Conservation (phyloP, 2,329 filamentous ascomycete species). For the Elsinoe ampelina region DNA sequence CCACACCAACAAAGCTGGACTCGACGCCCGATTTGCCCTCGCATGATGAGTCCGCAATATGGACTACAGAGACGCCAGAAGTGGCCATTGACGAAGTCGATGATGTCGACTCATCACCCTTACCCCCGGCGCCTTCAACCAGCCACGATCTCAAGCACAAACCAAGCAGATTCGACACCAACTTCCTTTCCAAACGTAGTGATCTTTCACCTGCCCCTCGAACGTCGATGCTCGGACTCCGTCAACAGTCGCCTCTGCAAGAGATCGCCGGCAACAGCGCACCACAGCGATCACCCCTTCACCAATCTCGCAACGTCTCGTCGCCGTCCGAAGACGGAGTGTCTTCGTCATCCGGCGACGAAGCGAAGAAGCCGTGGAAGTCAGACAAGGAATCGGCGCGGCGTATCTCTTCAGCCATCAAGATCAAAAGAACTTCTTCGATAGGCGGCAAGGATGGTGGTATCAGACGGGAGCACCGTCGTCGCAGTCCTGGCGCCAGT, state of each 20-base stretch:
- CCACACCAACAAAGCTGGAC: slow-evolving; percentile 67
- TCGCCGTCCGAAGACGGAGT: slow-evolving; percentile 21
- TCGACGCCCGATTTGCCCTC: slow-evolving; percentile 42
- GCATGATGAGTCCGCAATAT: not conserved
- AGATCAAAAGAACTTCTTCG: slow-evolving; percentile 33
- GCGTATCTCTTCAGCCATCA: slow-evolving; percentile 41
- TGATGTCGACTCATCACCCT: slow-evolving; percentile 44
- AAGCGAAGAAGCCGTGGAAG: slow-evolving; percentile 13
- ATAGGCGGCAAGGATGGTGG: slow-evolving; percentile 28
- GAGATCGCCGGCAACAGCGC: slow-evolving; percentile 37
- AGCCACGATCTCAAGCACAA: slow-evolving; percentile 50
- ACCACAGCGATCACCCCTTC: slow-evolving; percentile 25
- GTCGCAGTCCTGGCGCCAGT: slow-evolving; percentile 45
- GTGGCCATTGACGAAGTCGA: slow-evolving; percentile 9
- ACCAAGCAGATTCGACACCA: slow-evolving; percentile 71
- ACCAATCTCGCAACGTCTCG: slow-evolving; percentile 28
- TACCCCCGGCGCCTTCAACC: slow-evolving; percentile 47
- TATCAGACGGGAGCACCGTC: slow-evolving; percentile 32
- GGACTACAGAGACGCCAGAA: slow-evolving; percentile 10
- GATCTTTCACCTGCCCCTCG: slow-evolving; percentile 41
- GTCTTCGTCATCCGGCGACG: slow-evolving; percentile 21
- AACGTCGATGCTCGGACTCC: slow-evolving; percentile 49
- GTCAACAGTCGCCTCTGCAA: slow-evolving; percentile 39
- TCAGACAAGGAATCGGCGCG: slow-evolving; percentile 22
- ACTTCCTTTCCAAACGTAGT: slow-evolving; percentile 64